Conservation (phyloP, 768 basidiomycete genomes). For the Podaxis sp. region DNA sequence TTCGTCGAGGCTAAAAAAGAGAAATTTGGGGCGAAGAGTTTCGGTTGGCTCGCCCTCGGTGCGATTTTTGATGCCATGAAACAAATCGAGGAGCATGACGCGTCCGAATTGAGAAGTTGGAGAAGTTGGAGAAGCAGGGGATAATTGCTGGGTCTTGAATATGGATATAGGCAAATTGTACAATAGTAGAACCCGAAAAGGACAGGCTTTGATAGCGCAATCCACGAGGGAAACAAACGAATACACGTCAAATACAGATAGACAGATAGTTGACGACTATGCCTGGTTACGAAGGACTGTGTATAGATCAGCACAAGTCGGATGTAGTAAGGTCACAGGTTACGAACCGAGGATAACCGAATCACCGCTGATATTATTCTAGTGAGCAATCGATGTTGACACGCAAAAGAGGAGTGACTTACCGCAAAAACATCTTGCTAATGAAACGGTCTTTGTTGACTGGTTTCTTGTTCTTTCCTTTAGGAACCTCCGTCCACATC, state of each 20-base stretch:
- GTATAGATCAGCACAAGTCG: slow-evolving; percentile 27
- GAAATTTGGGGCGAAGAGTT: slow-evolving; percentile 58
- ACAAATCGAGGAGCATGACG: slow-evolving; percentile 40
- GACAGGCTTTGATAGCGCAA: slow-evolving; percentile 6
- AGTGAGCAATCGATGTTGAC: slow-evolving; percentile 8
- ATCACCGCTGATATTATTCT: slow-evolving; percentile 65
- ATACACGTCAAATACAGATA: background rate
- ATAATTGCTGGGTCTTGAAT: background rate
- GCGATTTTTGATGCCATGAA: slow-evolving; percentile 54
- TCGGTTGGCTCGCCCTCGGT: slow-evolving; percentile 60
- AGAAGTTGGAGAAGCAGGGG: slow-evolving; percentile 7
- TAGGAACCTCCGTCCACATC: slow-evolving; percentile 99
- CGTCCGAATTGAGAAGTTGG: slow-evolving; percentile 19
- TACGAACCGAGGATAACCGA: slow-evolving; percentile 94
- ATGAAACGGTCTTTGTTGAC: slow-evolving; percentile 99
- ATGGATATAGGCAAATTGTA: background rate
- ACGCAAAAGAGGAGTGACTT: slow-evolving; percentile 24
- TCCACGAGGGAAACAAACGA: background rate
- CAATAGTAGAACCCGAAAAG: slow-evolving; percentile 8
- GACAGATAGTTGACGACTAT: slow-evolving; percentile 25
- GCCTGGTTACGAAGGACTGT: slow-evolving; percentile 78
- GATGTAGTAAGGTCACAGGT: slow-evolving; percentile 23
- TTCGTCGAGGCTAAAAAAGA: slow-evolving; percentile 24
- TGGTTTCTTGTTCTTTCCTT: slow-evolving; percentile 98
- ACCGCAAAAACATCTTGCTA: slow-evolving; percentile 98